These are phyloP conservation scores for Aphanomyces euteiches DNA, from an alignment of 352 stramenopile species.

Conservation along the genomic window DNA sequence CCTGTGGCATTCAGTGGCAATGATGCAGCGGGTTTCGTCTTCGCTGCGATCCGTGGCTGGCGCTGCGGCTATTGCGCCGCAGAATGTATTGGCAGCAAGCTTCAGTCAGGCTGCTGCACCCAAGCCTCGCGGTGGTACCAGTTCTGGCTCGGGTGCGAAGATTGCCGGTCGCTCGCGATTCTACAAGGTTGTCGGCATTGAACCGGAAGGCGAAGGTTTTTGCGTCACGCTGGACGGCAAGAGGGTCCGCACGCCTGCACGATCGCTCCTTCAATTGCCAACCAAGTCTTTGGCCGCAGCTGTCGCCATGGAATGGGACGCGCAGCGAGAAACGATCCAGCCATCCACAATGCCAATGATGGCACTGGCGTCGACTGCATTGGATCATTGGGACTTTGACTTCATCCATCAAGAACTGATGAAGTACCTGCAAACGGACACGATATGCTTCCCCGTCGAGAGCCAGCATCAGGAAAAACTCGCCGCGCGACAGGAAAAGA, in stretches of 20 bases:
- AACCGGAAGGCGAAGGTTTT: constrained; percentile 43
- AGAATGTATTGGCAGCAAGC: no score
- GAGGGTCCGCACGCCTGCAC: constrained; percentile 69
- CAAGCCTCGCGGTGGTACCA: constrained; percentile 14
- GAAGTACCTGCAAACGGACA: constrained; percentile 85
- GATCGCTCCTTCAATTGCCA: constrained; percentile 57
- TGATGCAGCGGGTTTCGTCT: no score
- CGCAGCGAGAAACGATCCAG: constrained; percentile 66
- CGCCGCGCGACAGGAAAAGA: constrained; percentile 73
- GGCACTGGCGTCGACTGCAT: constrained; percentile 73
- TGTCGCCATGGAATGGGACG: constrained; percentile 82
- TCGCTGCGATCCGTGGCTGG: no score
- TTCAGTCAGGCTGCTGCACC: neutral
- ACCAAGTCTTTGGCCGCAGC: constrained; percentile 63
- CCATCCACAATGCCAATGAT: constrained; percentile 85
- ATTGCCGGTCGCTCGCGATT: constrained; percentile 78
- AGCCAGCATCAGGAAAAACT: constrained; percentile 80
- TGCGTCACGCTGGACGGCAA: constrained; percentile 79
- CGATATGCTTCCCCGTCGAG: constrained; percentile 84
- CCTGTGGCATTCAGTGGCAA: no score
- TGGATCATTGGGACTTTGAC: constrained; percentile 60
- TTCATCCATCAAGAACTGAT: constrained; percentile 67
- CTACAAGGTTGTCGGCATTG: constrained; percentile 75
- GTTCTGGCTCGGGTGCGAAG: constrained; percentile 50
- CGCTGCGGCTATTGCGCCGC: no score